A percentile compares a stretch with the other conserved stretches of the same genome.
Evolutionary conservation across 2,329 filamentous ascomycete genomes (phyloP).

Genomic region (Graphiopsis chlorocephala): DNA sequence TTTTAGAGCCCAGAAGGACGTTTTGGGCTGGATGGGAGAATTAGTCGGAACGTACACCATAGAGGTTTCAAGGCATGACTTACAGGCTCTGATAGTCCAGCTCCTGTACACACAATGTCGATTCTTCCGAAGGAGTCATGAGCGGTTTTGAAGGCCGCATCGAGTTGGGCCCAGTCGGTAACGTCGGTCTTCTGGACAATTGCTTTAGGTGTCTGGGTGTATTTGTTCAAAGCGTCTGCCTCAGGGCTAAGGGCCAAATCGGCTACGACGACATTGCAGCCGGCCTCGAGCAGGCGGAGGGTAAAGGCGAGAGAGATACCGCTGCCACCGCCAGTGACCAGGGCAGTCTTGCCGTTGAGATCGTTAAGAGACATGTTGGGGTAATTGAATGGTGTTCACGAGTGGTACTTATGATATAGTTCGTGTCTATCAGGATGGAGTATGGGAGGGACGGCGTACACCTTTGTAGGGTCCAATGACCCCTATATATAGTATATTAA

Average conservation of each 20-base stretch:
- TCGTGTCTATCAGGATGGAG: background rate
- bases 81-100: conserved; percentile 42
- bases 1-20: conserved; percentile 15
- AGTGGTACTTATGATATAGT: background rate
- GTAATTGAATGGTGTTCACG: background rate
- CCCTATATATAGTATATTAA: background rate
- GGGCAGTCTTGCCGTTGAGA: conserved; percentile 39
- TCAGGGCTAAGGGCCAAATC: conserved; percentile 45
- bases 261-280: conserved; percentile 41
- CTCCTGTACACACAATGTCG: conserved; percentile 45
- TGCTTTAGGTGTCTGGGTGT: conserved; percentile 29
- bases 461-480: background rate
- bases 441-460: background rate
- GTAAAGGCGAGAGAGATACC: conserved; percentile 10
- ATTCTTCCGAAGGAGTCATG: conserved; percentile 41
- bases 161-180: conserved; percentile 47
- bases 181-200: conserved; percentile 45
- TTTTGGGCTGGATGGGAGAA: background rate
- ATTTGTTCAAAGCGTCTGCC: conserved; percentile 26
- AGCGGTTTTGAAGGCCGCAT: conserved; percentile 46
- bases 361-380: conserved; percentile 17
- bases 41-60: background rate
- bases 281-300: conserved; percentile 6
- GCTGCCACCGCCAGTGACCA: conserved; percentile 45
- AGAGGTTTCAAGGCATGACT: background rate